phyloP scores from a whole-genome alignment of 2,329 filamentous ascomycete species.

The Claviceps arundinis region DNA sequence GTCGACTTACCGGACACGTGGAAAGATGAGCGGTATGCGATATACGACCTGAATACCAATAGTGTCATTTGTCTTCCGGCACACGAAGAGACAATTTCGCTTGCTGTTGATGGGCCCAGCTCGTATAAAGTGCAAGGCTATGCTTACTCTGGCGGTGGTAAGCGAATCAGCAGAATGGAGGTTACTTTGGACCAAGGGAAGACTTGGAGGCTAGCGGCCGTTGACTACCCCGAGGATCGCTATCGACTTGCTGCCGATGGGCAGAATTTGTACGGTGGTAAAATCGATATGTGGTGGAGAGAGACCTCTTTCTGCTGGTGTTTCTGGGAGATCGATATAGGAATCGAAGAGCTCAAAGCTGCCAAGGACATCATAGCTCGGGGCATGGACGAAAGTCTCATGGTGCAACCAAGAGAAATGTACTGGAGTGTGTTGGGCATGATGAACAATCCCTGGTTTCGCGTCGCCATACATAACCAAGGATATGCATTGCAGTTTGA shows the following conservation, averaged over 20 bases:
- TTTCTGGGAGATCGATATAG: conserved; percentile 69
- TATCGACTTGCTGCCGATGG: conserved; percentile 52
- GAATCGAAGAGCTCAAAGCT: conserved; percentile 44
- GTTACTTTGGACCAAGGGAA: conserved; percentile 72
- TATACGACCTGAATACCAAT: conserved; percentile 84
- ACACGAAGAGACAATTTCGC: conserved; percentile 54
- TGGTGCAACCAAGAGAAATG: conserved; percentile 80
- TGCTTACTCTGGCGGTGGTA: conserved; percentile 79
- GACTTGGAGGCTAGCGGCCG: conserved; percentile 63
- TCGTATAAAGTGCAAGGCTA: conserved; percentile 64
- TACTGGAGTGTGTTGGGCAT: conserved; percentile 92
- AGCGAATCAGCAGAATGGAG: conserved; percentile 69
- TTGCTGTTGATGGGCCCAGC: conserved; percentile 30
- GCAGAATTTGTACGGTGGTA: conserved; percentile 59
- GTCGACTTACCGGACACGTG: conserved; percentile 63
- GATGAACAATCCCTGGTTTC: conserved; percentile 97
- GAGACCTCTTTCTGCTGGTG: conserved; percentile 85
- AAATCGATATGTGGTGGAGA: conserved; percentile 67
- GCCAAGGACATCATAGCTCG: conserved; percentile 67
- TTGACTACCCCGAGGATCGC: conserved; percentile 74
- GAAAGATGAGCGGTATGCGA: conserved; percentile 82
- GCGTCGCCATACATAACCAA: conserved; percentile 63
- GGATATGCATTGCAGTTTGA: conserved; percentile 56
- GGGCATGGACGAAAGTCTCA: conserved; percentile 83
- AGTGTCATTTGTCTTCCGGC: conserved; percentile 69